phyloP scores from a whole-genome alignment of 2,329 filamentous ascomycete genomes.

The Canariomyces notabilis region DNA sequence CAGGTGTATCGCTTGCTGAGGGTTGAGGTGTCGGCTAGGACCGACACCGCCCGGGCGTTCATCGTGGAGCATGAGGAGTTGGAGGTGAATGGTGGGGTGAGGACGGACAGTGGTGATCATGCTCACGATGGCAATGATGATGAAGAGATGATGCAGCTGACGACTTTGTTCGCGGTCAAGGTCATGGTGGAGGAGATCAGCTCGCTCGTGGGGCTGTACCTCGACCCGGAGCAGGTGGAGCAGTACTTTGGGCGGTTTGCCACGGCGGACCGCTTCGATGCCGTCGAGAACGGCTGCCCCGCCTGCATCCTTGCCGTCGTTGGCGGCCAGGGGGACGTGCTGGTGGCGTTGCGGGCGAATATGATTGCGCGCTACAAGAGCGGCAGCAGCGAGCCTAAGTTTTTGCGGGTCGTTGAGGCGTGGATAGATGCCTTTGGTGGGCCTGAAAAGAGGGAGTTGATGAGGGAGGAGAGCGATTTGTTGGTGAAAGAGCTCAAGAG shows the following conservation, averaged over 20 bases:
- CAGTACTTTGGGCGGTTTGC: conserved; percentile 27
- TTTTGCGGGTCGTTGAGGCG: conserved; percentile 38
- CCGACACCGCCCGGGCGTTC: conserved; percentile 21
- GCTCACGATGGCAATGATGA: too few relatives aligned
- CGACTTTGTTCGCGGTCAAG: neutral
- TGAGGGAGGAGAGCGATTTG: conserved; percentile 6
- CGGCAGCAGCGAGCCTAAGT: conserved; percentile 28
- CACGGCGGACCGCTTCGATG: conserved; percentile 12
- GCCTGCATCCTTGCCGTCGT: conserved; percentile 49
- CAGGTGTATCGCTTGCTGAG: conserved; percentile 39
- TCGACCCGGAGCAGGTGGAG: conserved; percentile 33
- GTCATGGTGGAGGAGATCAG: neutral
- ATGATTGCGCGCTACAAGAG: conserved; percentile 37
- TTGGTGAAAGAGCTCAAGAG: conserved; percentile 9
- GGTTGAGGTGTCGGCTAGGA: conserved; percentile 35
- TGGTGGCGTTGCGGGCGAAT: conserved; percentile 43
- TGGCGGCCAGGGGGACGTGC: conserved; percentile 37
- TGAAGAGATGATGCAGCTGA: too few relatives aligned
- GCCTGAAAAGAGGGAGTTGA: conserved; percentile 6
- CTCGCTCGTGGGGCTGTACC: conserved; percentile 32
- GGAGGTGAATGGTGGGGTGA: too few relatives aligned
- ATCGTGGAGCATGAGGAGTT: neutral
- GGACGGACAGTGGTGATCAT: too few relatives aligned
- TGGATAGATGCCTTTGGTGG: conserved; percentile 37
- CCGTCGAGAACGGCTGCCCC: conserved; percentile 40